Evolutionary conservation across 805 yeast genomes (phyloP).

Genomic region (Saccharomycopsis guyanensis): DNA sequence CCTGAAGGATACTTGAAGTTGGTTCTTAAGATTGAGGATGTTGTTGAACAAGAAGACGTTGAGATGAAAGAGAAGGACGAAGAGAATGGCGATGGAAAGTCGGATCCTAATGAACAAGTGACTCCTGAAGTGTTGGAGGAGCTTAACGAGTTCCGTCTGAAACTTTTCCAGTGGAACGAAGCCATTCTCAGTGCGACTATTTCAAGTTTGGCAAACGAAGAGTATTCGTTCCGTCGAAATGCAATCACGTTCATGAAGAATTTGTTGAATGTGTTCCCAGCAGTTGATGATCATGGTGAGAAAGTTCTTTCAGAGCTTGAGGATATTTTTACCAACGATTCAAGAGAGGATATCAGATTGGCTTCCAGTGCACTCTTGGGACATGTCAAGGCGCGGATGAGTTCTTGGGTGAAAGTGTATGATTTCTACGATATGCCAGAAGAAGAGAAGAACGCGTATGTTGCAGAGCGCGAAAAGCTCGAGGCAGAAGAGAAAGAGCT

Average conservation of each 20-base stretch:
- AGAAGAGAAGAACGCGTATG: slow-evolving; percentile 31
- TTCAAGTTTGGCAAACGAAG: slow-evolving; percentile 38
- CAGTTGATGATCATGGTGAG: slow-evolving; percentile 59
- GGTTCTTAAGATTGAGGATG: slow-evolving; percentile 24
- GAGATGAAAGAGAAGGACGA: not conserved
- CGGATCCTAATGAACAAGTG: no score
- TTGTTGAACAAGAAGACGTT: slow-evolving; percentile 1
- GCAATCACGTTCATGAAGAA: slow-evolving; percentile 71
- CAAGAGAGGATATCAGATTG: slow-evolving; percentile 72
- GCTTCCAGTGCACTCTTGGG: slow-evolving; percentile 70
- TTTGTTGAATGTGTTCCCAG: slow-evolving; percentile 56
- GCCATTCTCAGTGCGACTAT: slow-evolving; percentile 37
- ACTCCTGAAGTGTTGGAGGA: not conserved
- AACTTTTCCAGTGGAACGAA: slow-evolving; percentile 48
- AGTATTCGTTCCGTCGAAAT: slow-evolving; percentile 75
- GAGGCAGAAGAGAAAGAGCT: slow-evolving; percentile 17
- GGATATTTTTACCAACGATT: slow-evolving; percentile 42
- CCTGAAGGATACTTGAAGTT: slow-evolving; percentile 5
- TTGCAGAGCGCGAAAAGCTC: slow-evolving; percentile 22
- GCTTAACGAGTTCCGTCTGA: not conserved
- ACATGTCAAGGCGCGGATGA: slow-evolving; percentile 48
- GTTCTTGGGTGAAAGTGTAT: slow-evolving; percentile 43
- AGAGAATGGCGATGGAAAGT: not conserved
- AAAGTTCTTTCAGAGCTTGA: slow-evolving; percentile 40
- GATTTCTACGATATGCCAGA: slow-evolving; percentile 48